Base-by-base conservation (phyloP, 208 protist species). In the Leishmania turanica region DNA sequence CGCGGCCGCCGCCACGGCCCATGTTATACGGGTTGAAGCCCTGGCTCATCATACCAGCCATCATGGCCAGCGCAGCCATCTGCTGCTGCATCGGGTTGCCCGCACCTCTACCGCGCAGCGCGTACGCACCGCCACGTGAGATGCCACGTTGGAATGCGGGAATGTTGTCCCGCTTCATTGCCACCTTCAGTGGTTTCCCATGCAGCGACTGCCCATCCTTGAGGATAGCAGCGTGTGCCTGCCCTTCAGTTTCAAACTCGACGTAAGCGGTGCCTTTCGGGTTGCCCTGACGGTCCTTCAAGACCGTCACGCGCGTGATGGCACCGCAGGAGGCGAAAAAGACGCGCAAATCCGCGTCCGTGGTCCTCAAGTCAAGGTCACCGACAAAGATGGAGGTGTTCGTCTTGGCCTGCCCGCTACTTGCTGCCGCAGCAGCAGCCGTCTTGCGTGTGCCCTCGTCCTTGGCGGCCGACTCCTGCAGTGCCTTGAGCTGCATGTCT, bases 261-360 rank as follows among this genome's bases (percentile, higher is more conserved):
- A 98, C 88, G 87, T 99, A 99, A 17, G 96, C 95, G 42, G 78
- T 98, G 40, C 98, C 98, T 81, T 98, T 99, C 13, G 94, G 95
- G 75, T 97, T 91, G 19, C 95, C 92, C 42, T 97, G 97, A 37
- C 91, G 92, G 83, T 99, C 96, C 62, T 91, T 90, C 75, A 99
- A 87, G 75, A 99, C 92, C 34, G 96, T 99, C 13, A 99, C 86
- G 21, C 96, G 93, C 40, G 89, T 89, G 75, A 99, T 96, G 42
- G 92, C 81, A 13, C 98, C 98, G 83, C 94, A 98, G 47, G 88
- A 77, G 60, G 80, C 81, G 78, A 99, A 99, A 84, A 98, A 98
- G 73, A 93, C 86, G 74, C 97, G 95, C 19, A 99, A 81, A 69
- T 99, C 98, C 19, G 93, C 93, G 62, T 98, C 93, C 24, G 91